Evolutionary conservation across 345 rosid species (phyloP).

Genomic region (Trapa incisa): DNA sequence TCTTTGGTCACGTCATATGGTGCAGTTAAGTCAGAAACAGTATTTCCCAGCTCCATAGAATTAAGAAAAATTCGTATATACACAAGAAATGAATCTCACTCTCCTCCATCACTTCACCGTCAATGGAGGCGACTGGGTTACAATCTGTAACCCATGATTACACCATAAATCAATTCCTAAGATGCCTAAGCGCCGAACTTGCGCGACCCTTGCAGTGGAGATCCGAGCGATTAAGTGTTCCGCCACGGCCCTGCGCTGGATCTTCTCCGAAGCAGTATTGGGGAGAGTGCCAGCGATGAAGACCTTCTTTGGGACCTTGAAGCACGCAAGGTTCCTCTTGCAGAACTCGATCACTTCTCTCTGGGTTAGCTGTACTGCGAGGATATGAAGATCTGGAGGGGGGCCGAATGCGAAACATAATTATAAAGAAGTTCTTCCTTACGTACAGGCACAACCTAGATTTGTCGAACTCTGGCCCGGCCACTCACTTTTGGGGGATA

Average conservation of each 20-base stretch:
- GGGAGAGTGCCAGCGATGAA: conserved; percentile 42
- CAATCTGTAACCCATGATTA: neutral
- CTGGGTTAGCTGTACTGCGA: conserved; percentile 45
- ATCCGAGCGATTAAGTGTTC: conserved; percentile 51
- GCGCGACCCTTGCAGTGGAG: conserved; percentile 16
- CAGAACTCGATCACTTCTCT: conserved; percentile 48
- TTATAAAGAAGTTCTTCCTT: no score
- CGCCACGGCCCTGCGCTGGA: conserved; percentile 54
- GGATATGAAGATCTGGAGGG: conserved; percentile 23
- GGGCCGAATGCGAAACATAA: no score
- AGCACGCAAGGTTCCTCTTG: conserved; percentile 67
- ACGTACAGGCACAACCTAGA: no score
- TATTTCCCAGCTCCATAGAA: no score
- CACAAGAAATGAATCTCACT: neutral
- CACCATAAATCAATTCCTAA: no score
- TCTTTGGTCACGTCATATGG: no score
- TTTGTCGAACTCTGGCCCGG: no score
- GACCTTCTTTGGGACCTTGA: conserved; percentile 72
- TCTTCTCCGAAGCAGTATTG: conserved; percentile 51
- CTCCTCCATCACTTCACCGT: neutral
- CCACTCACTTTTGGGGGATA: no score
- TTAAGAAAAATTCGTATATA: neutral
- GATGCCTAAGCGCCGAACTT: conserved; percentile 15
- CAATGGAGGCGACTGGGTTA: neutral
- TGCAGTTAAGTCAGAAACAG: no score